A percentile compares a stretch with the other conserved stretches of the same genome.
Conservation (phyloP, 768 basidiomycete genomes). For the Termitomyces sp. region DNA sequence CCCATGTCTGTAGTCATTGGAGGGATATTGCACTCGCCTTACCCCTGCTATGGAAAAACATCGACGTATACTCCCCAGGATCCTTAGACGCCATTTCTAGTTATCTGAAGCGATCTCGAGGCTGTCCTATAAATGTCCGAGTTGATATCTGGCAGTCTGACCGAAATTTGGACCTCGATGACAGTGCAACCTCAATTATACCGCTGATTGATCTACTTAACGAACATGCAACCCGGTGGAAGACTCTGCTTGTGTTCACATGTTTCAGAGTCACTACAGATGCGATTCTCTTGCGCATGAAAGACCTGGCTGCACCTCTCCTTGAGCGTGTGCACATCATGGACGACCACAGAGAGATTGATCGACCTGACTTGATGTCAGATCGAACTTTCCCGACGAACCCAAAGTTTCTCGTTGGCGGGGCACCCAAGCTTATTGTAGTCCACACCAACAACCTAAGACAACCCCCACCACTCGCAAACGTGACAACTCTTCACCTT, state of each 20-base stretch:
- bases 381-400: background rate
- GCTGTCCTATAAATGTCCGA: conserved; percentile 21
- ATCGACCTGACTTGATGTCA: background rate
- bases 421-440: conserved; percentile 7
- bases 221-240: conserved; percentile 19
- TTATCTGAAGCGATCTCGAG: conserved; percentile 26
- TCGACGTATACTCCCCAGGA: conserved; percentile 23
- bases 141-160: conserved; percentile 26
- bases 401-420: conserved; percentile 8
- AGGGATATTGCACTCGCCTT: conserved; percentile 28
- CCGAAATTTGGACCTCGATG: conserved; percentile 5
- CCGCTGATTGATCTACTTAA: conserved; percentile 16
- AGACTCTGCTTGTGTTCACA: conserved; percentile 20
- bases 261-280: conserved; percentile 17
- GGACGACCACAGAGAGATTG: conserved; percentile 4
- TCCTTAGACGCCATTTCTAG: conserved; percentile 17
- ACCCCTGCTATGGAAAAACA: conserved; percentile 33
- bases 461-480: conserved; percentile 20
- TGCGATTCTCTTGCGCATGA: conserved; percentile 17
- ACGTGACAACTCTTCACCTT: conserved; percentile 27
- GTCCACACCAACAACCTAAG: conserved; percentile 11
- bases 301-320: conserved; percentile 15
- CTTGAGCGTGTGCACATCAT: conserved; percentile 21
- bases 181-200: conserved; percentile 4
- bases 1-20: conserved; percentile 39